Evolutionary conservation across 352 stramenopile genomes (phyloP), one percentile per base, ranked within the genome.

Genomic region (Phytophthora agathidicida): DNA sequence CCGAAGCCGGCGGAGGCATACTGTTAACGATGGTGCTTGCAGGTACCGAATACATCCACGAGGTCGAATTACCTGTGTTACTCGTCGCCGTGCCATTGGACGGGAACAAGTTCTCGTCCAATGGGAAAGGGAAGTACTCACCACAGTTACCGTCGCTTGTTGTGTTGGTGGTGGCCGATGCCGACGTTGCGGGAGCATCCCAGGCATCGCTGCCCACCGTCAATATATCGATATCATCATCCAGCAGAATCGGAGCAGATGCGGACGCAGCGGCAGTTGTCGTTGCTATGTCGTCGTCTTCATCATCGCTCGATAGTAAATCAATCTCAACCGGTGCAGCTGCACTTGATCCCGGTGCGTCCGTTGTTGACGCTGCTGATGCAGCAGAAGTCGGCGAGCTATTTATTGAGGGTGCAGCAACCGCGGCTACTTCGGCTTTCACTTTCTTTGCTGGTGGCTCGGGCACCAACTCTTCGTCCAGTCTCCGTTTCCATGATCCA

Each of bases 401-500:
- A 60, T 50, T 26, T 47, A 38, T 42, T 61, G 48, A 23, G 17
- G 51, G 16, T 28, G 16, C 14, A 24, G 27, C 28, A 38, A 48
- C 33, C 28, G 75, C 65, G 3, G 23, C 23, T 10, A 71, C 53
- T 37, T 91, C 83, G 5, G 48, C 49, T 54, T 94, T 94, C 16
- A 92, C 39, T 23, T 68, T 72, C 26, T 94, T 94, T 7, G 45
- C 46, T 48, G 73, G 58, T 24, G 74, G 80, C 4, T 69, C 45
- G 7, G 59, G 26, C 9, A 74, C 32, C 0, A 55, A 31, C 11
- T 92, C 86, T 17, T 90, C 83, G 14, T 71, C 68, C 50, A 80
- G 53, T 28, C 80, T 75, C 48, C 73, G 74, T 58, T 85, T 83
- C 84, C 85, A 97, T 52, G 78, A 87, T 41, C 83, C 86, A 57